phyloP scores from a whole-genome alignment of 805 yeast species.

The Wickerhamiella nectarea region DNA sequence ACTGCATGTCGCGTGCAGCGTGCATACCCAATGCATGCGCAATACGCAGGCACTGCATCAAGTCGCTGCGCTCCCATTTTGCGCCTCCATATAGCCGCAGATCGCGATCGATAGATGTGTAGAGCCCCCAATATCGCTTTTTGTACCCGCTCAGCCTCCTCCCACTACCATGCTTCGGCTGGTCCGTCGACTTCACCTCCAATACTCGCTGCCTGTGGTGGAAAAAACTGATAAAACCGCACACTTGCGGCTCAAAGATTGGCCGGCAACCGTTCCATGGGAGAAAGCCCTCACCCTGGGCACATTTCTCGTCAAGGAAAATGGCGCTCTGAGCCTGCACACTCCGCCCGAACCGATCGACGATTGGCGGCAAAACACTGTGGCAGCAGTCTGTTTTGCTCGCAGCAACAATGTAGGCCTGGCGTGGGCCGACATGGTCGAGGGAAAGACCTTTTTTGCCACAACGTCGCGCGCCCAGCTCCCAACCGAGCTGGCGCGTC shows the following conservation, averaged over 20 bases:
- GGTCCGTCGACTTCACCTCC: background rate
- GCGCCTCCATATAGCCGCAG: too few species aligned
- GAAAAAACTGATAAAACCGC: background rate
- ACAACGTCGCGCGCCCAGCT: slow-evolving; percentile 46
- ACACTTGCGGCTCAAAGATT: background rate
- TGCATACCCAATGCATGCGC: too few species aligned
- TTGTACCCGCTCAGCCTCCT: too few species aligned
- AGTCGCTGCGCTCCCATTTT: too few species aligned
- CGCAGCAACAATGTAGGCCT: slow-evolving; percentile 40
- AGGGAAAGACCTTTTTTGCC: slow-evolving; percentile 61
- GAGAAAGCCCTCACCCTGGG: background rate
- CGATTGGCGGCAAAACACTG: background rate
- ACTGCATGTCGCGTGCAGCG: too few species aligned
- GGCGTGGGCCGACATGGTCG: slow-evolving; percentile 79
- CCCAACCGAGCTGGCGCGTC: slow-evolving; percentile 59
- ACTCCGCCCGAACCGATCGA: background rate
- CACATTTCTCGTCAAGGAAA: background rate
- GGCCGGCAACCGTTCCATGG: background rate
- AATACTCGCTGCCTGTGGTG: background rate
- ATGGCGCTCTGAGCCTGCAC: background rate
- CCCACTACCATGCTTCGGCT: background rate
- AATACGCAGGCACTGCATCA: too few species aligned
- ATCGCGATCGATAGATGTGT: too few species aligned
- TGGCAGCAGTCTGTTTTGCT: background rate
- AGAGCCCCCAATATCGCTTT: too few species aligned